Evolutionary conservation across 2,329 filamentous ascomycete genomes (phyloP).

Genomic region (Fusarium burgessii): DNA sequence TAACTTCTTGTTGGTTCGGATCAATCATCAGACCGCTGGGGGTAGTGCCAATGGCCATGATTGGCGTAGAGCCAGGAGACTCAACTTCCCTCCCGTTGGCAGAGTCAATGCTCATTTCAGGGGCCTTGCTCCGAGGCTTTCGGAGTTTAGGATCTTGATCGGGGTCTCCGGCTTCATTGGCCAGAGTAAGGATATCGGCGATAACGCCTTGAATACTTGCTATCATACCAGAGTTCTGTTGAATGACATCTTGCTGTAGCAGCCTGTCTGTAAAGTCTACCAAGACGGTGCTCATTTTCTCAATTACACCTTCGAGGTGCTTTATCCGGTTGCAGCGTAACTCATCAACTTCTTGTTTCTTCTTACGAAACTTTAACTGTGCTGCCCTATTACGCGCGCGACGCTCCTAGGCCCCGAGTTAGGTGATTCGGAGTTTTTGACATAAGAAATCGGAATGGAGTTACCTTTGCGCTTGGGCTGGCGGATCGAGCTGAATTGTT

Average conservation of each 20-base stretch:
- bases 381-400: constrained; percentile 3
- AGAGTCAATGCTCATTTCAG: background rate
- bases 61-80: background rate
- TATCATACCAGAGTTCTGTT: background rate
- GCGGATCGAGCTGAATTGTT: background rate
- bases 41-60: too few species aligned
- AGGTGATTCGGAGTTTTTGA: background rate
- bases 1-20: background rate
- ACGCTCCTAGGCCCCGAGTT: background rate
- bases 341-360: background rate
- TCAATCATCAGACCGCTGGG: too few species aligned
- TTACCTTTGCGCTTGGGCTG: background rate
- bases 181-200: background rate
- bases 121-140: background rate
- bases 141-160: background rate
- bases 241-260: background rate
- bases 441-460: background rate
- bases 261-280: background rate
- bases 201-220: background rate
- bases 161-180: background rate
- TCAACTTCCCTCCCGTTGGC: background rate
- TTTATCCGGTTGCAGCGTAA: background rate
- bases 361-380: background rate
- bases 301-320: background rate
- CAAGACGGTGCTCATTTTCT: constrained; percentile 3